Evolutionary conservation across 225 moss, liverwort and hornwort species (phyloP).

Genomic region (Asterella californica): DNA sequence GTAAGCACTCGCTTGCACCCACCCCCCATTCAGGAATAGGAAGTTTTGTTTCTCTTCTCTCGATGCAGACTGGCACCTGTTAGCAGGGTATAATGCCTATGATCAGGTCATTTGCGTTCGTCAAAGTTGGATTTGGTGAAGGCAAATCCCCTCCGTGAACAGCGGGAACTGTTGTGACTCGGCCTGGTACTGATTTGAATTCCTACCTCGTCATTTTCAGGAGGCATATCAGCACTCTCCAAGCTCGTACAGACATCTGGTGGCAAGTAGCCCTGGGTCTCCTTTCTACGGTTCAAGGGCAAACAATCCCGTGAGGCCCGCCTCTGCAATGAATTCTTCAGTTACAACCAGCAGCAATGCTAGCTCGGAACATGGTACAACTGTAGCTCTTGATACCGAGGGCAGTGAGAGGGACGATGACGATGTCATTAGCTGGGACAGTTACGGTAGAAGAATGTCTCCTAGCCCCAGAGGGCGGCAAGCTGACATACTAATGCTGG

Average conservation of each 20-base stretch:
- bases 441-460: conserved; percentile 43
- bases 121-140: too few relatives aligned
- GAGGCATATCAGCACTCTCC: conserved; percentile 49
- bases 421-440: conserved; percentile 47
- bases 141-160: background rate
- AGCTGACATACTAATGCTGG: conserved; percentile 45
- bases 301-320: conserved; percentile 24
- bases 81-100: background rate
- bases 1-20: conserved; percentile 12
- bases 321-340: conserved; percentile 42
- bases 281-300: conserved; percentile 33
- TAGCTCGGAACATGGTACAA: conserved; percentile 49
- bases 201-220: conserved; percentile 11
- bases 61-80: background rate
- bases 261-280: conserved; percentile 32
- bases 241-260: conserved; percentile 41
- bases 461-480: conserved; percentile 33
- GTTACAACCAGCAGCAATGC: conserved; percentile 51
- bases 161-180: background rate
- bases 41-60: background rate
- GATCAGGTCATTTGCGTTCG: background rate
- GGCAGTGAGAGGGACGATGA: conserved; percentile 50
- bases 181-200: background rate
- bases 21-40: background rate
- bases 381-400: conserved; percentile 43